These are phyloP conservation scores for Cyberlindnera samutprakarnensis DNA, from an alignment of 805 yeast genomes.

Conservation along the genomic window DNA sequence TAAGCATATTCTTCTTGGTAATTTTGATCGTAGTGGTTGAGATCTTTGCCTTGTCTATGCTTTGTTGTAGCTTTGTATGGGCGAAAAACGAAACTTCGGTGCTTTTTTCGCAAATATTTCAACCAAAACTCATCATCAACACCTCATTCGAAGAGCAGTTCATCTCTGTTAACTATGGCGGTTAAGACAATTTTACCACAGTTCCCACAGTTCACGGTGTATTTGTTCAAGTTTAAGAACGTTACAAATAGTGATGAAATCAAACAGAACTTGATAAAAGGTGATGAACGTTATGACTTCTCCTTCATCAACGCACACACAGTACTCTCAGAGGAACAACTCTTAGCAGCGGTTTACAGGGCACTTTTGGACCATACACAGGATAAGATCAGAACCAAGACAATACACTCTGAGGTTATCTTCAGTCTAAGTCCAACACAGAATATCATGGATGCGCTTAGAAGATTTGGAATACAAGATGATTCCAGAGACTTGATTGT, in stretches of 20 bases:
- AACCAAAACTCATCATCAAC: too few species aligned
- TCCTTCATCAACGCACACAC: conserved; percentile 59
- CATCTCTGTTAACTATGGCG: not conserved
- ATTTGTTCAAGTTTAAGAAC: conserved; percentile 36
- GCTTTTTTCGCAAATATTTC: too few species aligned
- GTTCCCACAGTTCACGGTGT: conserved; percentile 31
- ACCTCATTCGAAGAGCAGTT: not conserved
- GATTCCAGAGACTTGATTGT: conserved; percentile 38
- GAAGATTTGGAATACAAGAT: conserved; percentile 60
- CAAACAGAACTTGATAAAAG: conserved; percentile 35
- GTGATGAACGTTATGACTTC: conserved; percentile 43
- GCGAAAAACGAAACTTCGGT: too few species aligned
- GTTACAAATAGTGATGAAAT: conserved; percentile 40
- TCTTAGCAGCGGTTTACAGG: conserved; percentile 52
- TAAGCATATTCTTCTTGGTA: too few species aligned
- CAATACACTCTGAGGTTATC: conserved; percentile 65
- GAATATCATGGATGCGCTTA: conserved; percentile 65
- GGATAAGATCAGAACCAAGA: conserved; percentile 49
- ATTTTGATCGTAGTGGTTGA: too few species aligned
- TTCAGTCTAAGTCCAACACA: conserved; percentile 63
- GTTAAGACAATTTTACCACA: conserved; percentile 30
- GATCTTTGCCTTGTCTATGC: too few species aligned
- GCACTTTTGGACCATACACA: conserved; percentile 44
- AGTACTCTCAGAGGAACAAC: conserved; percentile 53
- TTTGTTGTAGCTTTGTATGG: not conserved